These are phyloP conservation scores for Saccharomycopsis javanensis DNA, from an alignment of 805 yeast genomes.

Conservation along the genomic window DNA sequence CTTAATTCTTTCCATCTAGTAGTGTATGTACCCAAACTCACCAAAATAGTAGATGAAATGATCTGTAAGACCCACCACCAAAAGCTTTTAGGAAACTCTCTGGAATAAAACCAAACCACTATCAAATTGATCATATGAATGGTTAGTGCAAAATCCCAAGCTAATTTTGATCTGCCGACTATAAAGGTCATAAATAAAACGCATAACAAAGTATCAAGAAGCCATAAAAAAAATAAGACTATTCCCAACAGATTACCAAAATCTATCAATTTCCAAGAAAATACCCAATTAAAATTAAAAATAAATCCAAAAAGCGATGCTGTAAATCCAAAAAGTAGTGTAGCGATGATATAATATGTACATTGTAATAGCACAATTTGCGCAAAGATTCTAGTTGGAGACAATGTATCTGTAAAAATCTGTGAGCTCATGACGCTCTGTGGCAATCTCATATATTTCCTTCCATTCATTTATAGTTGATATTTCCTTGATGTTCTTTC, in stretches of 20 bases:
- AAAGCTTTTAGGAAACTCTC: slow-evolving; percentile 56
- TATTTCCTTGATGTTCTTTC: neutral
- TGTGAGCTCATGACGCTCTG: slow-evolving; percentile 12
- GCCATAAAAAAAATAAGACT: slow-evolving; percentile 66
- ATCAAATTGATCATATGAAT: slow-evolving; percentile 71
- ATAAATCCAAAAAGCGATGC: slow-evolving; percentile 63
- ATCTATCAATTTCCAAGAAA: slow-evolving; percentile 70
- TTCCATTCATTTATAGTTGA: neutral
- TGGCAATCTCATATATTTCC: slow-evolving; percentile 10
- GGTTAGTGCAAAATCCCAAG: slow-evolving; percentile 95
- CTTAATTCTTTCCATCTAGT: slow-evolving; percentile 87
- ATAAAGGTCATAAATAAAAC: slow-evolving; percentile 77
- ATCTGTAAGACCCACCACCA: slow-evolving; percentile 83
- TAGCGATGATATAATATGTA: slow-evolving; percentile 69
- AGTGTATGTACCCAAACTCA: slow-evolving; percentile 78
- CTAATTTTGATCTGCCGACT: slow-evolving; percentile 87
- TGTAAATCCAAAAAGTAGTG: slow-evolving; percentile 52
- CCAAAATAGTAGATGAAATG: slow-evolving; percentile 56
- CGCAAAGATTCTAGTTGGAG: slow-evolving; percentile 49
- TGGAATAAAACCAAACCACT: slow-evolving; percentile 57
- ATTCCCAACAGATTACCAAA: slow-evolving; percentile 74
- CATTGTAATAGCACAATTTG: slow-evolving; percentile 75
- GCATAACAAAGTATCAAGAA: slow-evolving; percentile 71
- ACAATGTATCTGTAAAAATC: slow-evolving; percentile 24
- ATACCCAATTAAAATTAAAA: slow-evolving; percentile 56